Conservation (phyloP, 129 eudicot genomes). For the Escallonia rubra region DNA sequence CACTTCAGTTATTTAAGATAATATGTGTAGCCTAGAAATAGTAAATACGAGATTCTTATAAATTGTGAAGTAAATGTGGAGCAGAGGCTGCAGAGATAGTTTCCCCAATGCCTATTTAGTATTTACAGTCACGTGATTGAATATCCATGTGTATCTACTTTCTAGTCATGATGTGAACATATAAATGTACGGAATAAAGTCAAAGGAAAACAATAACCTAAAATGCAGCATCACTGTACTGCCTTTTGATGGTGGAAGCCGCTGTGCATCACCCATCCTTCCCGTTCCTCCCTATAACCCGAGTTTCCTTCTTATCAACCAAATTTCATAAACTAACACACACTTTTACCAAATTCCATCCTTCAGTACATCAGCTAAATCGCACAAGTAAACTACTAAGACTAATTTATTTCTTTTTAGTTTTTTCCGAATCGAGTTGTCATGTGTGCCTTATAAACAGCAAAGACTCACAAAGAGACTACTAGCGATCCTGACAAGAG, state of each 20-base stretch:
- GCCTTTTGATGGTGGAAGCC: slow-evolving; percentile 43
- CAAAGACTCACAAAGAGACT: slow-evolving; percentile 67
- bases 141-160: not conserved
- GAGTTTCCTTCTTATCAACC: slow-evolving; percentile 38
- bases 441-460: slow-evolving; percentile 24
- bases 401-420: not conserved
- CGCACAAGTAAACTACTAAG: not conserved
- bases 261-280: slow-evolving; percentile 85
- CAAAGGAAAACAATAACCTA: slow-evolving; percentile 39
- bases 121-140: not conserved
- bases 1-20: no score
- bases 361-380: slow-evolving; percentile 6
- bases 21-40: not conserved
- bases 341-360: slow-evolving; percentile 15
- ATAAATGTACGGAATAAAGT: slow-evolving; percentile 1
- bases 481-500: slow-evolving; percentile 99
- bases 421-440: not conserved
- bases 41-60: not conserved
- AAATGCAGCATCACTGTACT: slow-evolving; percentile 42
- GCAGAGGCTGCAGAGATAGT: not conserved
- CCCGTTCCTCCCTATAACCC: slow-evolving; percentile 84
- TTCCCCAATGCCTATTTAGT: not conserved
- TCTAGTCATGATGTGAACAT: not conserved
- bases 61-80: not conserved
- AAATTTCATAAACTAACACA: slow-evolving; percentile 18